Percentiles rank a stretch among this genome's conserved stretches.
These are phyloP conservation scores for Curvularia lunata DNA, from an alignment of 2,329 filamentous ascomycete species.

Conservation along the genomic window DNA sequence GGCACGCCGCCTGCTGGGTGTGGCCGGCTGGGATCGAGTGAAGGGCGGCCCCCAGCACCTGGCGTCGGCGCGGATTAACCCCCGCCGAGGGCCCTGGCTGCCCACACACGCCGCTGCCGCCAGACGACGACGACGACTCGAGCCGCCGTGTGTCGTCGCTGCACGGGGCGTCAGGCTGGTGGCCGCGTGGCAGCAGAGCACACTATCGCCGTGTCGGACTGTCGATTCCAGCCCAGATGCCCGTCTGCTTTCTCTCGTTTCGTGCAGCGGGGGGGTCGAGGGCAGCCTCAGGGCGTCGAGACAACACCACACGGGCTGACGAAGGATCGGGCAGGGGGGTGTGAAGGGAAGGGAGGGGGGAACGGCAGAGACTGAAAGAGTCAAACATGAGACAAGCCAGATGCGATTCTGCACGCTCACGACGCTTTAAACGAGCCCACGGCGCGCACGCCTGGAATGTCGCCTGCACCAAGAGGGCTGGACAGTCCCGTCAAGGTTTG, in stretches of 20 bases:
- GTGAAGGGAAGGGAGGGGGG: constrained; percentile 30
- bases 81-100: constrained; percentile 15
- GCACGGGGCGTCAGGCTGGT: constrained; percentile 24
- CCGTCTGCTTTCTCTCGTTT: not conserved
- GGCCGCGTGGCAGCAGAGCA: not conserved
- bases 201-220: not conserved
- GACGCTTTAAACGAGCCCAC: constrained; percentile 34
- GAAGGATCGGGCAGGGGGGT: constrained; percentile 35
- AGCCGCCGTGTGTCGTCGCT: not conserved
- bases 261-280: not conserved
- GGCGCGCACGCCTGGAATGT: constrained; percentile 33
- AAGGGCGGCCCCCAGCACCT: constrained; percentile 10
- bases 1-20: not conserved
- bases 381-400: constrained; percentile 39
- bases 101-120: constrained; percentile 17
- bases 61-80: constrained; percentile 30
- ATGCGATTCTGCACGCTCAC: constrained; percentile 26
- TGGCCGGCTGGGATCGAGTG: constrained; percentile 10
- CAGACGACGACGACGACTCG: constrained; percentile 16
- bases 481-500: constrained; percentile 24
- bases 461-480: constrained; percentile 23
- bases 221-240: not conserved
- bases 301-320: constrained; percentile 34
- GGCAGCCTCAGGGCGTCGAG: constrained; percentile 21
- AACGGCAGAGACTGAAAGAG: constrained; percentile 27